phyloP scores from a whole-genome alignment of 352 stramenopile genomes.

The Plasmopara muralis region DNA sequence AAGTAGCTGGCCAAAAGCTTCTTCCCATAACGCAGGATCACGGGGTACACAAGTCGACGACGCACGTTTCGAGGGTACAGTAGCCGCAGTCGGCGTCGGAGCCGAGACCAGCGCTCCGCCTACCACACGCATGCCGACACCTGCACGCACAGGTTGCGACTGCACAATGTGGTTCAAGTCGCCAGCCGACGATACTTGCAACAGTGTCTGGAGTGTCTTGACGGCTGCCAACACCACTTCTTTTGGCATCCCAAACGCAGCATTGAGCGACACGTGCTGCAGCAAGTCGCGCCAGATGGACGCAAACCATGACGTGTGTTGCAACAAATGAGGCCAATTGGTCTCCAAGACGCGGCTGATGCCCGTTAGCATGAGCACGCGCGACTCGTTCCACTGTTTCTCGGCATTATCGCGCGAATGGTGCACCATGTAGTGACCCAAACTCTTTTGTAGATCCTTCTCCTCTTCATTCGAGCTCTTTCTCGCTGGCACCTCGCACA shows the following conservation, averaged over 20 bases:
- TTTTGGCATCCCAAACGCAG: constrained; percentile 48
- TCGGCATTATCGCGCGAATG: constrained; percentile 92
- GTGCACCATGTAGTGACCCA: constrained; percentile 78
- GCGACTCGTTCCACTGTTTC: constrained; percentile 97
- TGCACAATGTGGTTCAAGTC: constrained; percentile 70
- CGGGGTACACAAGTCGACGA: constrained; percentile 22
- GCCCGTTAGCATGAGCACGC: constrained; percentile 91
- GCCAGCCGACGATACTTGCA: constrained; percentile 65
- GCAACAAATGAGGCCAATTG: constrained; percentile 62
- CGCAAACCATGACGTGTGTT: constrained; percentile 54
- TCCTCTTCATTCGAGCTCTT: constrained; percentile 9
- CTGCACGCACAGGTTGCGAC: constrained; percentile 69
- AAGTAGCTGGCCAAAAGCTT: constrained; percentile 58
- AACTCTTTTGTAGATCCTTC: constrained; percentile 14
- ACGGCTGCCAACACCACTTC: constrained; percentile 73
- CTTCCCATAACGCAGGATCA: constrained; percentile 60
- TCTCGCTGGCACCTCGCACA: constrained; percentile 36
- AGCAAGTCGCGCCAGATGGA: constrained; percentile 60
- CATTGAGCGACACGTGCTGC: constrained; percentile 49
- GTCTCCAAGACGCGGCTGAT: constrained; percentile 91
- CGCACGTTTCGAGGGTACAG: constrained; percentile 11
- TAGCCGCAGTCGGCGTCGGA: constrained; percentile 15
- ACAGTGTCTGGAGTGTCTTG: constrained; percentile 73
- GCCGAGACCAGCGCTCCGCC: constrained; percentile 70
- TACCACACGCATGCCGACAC: constrained; percentile 87